These are phyloP conservation scores for Sideroxylon spinosum DNA, from an alignment of 179 eudicot species.

Conservation along the genomic window DNA sequence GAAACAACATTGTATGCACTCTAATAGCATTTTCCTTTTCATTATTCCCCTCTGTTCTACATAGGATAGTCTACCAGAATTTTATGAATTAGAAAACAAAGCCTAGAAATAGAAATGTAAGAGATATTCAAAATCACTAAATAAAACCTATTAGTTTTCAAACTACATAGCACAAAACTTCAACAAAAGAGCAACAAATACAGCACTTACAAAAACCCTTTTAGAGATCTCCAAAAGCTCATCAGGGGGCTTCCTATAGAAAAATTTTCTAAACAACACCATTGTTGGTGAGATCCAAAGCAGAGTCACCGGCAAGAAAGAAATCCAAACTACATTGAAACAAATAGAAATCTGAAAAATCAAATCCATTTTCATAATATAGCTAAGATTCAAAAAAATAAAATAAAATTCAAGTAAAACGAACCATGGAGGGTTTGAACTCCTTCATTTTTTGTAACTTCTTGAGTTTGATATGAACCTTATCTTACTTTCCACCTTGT, in stretches of 20 bases:
- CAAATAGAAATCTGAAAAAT: no score
- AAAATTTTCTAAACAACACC: slow-evolving; percentile 66
- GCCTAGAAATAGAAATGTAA: neutral
- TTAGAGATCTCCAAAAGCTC: slow-evolving; percentile 81
- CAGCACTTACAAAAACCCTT: slow-evolving; percentile 62
- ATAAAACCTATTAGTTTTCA: slow-evolving; percentile 9
- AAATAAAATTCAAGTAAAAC: no score
- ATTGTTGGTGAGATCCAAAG: slow-evolving; percentile 30
- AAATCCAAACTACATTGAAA: slow-evolving; percentile 1
- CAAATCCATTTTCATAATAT: no score
- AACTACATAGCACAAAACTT: neutral
- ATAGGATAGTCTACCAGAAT: neutral
- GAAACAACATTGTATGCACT: neutral
- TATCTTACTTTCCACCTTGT: no score
- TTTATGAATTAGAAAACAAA: neutral
- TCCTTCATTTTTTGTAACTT: no score
- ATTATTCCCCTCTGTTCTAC: no score
- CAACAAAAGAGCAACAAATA: neutral
- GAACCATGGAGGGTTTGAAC: no score
- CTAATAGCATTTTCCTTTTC: neutral
- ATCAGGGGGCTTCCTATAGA: slow-evolving; percentile 79
- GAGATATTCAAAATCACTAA: neutral
- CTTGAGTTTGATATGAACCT: no score
- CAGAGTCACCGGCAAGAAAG: slow-evolving; percentile 8
- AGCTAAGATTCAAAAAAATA: no score